phyloP scores from a whole-genome alignment of 2,329 filamentous ascomycete species.

The Sclerotinia glacialis region DNA sequence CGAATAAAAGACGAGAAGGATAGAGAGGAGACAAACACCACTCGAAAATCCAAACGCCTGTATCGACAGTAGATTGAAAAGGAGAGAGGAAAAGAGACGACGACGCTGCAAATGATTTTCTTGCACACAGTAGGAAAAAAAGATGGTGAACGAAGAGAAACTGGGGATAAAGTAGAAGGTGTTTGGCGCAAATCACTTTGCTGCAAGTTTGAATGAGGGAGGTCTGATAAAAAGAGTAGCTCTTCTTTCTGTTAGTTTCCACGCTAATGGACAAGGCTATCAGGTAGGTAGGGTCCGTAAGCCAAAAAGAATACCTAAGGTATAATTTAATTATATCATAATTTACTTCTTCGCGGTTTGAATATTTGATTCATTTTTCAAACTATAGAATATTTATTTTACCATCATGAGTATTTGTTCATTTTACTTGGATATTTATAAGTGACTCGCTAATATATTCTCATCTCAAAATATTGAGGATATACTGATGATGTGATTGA shows the following conservation, averaged over 20 bases:
- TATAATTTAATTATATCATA: no score
- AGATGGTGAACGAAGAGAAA: slow-evolving; percentile 9
- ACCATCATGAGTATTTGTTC: no score
- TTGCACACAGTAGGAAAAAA: slow-evolving; percentile 15
- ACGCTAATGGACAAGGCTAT: slow-evolving; percentile 15
- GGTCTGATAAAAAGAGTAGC: slow-evolving; percentile 15
- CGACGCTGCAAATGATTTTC: slow-evolving; percentile 11
- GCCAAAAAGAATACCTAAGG: background rate
- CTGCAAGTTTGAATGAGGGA: slow-evolving; percentile 3
- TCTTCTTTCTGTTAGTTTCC: slow-evolving; percentile 17
- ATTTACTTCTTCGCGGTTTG: no score
- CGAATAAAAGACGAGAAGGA: slow-evolving; percentile 34
- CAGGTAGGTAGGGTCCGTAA: background rate
- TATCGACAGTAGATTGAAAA: slow-evolving; percentile 18
- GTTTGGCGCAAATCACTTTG: slow-evolving; percentile 15
- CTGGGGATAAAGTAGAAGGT: slow-evolving; percentile 12
- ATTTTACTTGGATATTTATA: no score
- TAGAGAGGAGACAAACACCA: slow-evolving; percentile 36
- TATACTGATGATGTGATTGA: background rate
- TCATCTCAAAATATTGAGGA: background rate
- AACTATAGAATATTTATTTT: no score
- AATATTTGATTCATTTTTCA: no score
- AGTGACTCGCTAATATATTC: background rate
- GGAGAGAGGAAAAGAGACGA: slow-evolving; percentile 19
- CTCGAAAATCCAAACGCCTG: slow-evolving; percentile 36